A percentile compares a stretch with the other conserved stretches of the same genome.
phyloP scores from a whole-genome alignment of 768 basidiomycete species.

The Russula brevipes region DNA sequence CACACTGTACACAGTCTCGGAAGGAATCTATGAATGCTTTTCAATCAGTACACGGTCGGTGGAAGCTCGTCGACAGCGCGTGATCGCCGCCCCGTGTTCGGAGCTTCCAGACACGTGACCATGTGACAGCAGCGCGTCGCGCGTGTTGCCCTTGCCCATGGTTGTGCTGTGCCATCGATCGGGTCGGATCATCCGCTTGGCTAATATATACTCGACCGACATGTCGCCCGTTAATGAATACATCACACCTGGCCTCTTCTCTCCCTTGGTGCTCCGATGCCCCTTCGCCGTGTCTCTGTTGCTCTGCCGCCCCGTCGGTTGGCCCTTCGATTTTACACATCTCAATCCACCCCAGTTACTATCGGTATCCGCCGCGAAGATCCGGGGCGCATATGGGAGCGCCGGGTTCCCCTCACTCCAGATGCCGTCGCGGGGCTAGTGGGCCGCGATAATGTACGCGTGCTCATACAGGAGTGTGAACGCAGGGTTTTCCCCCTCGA shows the following conservation, averaged over 20 bases:
- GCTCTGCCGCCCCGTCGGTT: constrained; percentile 2
- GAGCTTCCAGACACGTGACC: no score
- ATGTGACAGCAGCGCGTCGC: no score
- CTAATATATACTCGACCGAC: no score
- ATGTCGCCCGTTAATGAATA: no score
- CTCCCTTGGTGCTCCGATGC: constrained; percentile 4
- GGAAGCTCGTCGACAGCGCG: no score
- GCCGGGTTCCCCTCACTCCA: constrained; percentile 79
- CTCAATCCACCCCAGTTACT: constrained; percentile 29
- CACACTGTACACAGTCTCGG: no score
- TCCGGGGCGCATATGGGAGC: constrained; percentile 77
- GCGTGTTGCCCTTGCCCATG: no score
- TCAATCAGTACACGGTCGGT: no score
- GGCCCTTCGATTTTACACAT: not conserved
- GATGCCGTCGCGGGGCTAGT: constrained; percentile 61
- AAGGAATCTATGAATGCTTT: no score
- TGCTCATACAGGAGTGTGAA: constrained; percentile 72
- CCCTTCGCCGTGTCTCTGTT: constrained; percentile 19
- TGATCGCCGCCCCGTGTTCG: no score
- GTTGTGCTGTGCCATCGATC: no score
- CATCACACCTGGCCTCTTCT: not conserved
- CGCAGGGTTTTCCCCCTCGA: constrained; percentile 63
- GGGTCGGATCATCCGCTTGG: not conserved
- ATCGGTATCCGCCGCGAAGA: constrained; percentile 74
- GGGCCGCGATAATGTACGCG: constrained; percentile 48